Conservation (phyloP, 2,329 filamentous ascomycete species). For the Xylaria sp. region DNA sequence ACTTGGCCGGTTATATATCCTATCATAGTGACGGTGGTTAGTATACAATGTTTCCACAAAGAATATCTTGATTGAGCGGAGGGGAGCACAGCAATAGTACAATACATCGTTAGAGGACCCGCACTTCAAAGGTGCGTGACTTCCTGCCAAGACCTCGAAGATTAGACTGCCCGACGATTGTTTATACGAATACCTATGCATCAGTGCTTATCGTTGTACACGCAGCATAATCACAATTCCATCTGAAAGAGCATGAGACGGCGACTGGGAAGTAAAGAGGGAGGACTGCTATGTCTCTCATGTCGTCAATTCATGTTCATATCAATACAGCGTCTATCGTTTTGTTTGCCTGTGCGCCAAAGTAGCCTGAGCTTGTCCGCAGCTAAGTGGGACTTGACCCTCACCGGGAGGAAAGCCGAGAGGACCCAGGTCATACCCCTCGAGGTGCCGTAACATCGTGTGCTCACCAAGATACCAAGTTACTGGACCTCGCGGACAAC, state of each 20-base stretch:
- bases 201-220: background rate
- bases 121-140: background rate
- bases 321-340: slow-evolving; percentile 26
- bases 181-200: background rate
- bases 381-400: slow-evolving; percentile 37
- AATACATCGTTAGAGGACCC: background rate
- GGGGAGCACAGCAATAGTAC: background rate
- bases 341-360: slow-evolving; percentile 27
- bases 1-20: background rate
- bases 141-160: background rate
- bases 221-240: background rate
- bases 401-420: slow-evolving; percentile 21
- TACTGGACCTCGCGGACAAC: slow-evolving; percentile 70
- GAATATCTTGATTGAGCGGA: background rate
- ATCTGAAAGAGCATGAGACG: background rate
- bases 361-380: slow-evolving; percentile 28
- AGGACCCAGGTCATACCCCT: slow-evolving; percentile 24
- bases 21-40: background rate
- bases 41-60: background rate
- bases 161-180: background rate
- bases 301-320: slow-evolving; percentile 28
- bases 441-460: slow-evolving; percentile 17
- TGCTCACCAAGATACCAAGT: background rate
- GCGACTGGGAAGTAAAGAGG: background rate
- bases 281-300: slow-evolving; percentile 9